A percentile compares a stretch with the other conserved stretches of the same genome.
Conservation (phyloP, 2,329 filamentous ascomycete species). For the Paecilomyces variotii region DNA sequence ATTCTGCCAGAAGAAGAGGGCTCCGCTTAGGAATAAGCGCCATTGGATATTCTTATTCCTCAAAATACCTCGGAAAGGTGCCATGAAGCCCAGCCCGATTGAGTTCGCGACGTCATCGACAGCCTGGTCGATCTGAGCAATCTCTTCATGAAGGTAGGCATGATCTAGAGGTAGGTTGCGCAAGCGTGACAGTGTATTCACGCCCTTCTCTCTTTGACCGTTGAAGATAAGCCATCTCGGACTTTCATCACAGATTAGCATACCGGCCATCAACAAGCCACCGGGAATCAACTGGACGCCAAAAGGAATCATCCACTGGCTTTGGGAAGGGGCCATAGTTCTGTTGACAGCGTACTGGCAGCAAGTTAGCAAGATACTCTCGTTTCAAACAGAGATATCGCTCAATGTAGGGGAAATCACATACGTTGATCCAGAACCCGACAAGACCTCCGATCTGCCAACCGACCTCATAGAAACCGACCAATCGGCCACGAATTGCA, state of each 20-base stretch:
- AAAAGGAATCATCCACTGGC: conserved; percentile 37
- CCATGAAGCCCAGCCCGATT: conserved; percentile 67
- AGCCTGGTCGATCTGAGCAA: conserved; percentile 61
- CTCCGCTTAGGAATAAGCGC: conserved; percentile 64
- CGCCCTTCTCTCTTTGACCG: conserved; percentile 59
- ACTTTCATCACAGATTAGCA: conserved; percentile 55
- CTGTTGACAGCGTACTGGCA: conserved; percentile 45
- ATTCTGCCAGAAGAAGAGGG: conserved; percentile 76
- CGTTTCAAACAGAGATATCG: not conserved
- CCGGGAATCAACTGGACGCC: conserved; percentile 34
- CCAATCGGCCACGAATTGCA: conserved; percentile 51
- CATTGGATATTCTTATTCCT: conserved; percentile 53
- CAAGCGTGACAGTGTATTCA: conserved; percentile 44
- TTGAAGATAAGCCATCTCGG: conserved; percentile 64
- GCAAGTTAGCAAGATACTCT: not conserved
- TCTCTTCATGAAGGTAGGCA: conserved; percentile 65
- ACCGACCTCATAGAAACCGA: conserved; percentile 50
- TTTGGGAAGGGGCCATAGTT: conserved; percentile 23
- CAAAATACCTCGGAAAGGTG: conserved; percentile 54
- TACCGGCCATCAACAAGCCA: conserved; percentile 42
- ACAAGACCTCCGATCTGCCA: conserved; percentile 47
- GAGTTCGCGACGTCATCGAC: conserved; percentile 55
- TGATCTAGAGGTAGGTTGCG: conserved; percentile 33
- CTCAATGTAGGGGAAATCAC: conserved; percentile 5
- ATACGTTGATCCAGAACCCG: conserved; percentile 44